These are phyloP conservation scores for Azolla pinnata DNA, from an alignment of 75 land plant genomes.

Conservation along the genomic window DNA sequence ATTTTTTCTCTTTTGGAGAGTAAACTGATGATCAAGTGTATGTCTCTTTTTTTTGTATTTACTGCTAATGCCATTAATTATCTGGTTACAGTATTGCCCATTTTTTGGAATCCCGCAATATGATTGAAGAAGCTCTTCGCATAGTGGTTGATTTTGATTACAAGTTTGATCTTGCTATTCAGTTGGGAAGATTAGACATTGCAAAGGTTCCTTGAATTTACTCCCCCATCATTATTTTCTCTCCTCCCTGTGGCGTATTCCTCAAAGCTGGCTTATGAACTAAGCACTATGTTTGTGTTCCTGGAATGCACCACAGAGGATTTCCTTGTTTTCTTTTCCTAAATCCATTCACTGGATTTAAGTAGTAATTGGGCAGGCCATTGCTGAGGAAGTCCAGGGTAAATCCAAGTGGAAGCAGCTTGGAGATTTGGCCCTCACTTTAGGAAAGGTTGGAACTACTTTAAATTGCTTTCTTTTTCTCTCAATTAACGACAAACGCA, in stretches of 20 bases:
- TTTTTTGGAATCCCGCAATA: conserved; percentile 89
- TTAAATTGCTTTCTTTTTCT: too few species aligned
- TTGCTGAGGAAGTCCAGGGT: conserved; percentile 71
- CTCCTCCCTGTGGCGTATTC: too few species aligned
- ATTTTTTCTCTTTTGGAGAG: too few species aligned
- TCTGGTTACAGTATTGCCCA: conserved; percentile 95
- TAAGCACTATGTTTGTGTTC: too few species aligned
- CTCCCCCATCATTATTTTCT: too few species aligned
- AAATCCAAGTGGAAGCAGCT: conserved; percentile 98
- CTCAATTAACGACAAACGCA: too few species aligned
- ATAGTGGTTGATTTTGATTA: conserved; percentile 92
- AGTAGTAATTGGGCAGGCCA: conserved; percentile 44
- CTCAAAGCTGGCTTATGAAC: too few species aligned
- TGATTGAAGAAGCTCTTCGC: conserved; percentile 91
- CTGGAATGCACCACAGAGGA: too few species aligned
- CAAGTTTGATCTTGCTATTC: conserved; percentile 88
- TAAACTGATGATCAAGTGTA: too few species aligned
- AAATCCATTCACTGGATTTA: not conserved
- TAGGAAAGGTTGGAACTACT: conserved; percentile 88
- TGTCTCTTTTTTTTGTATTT: too few species aligned
- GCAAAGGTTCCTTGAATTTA: conserved; percentile 87
- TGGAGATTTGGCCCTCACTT: conserved; percentile 92
- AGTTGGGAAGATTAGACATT: conserved; percentile 80
- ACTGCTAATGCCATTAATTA: too few species aligned
- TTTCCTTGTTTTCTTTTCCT: too few species aligned